Percentiles rank a stretch among this genome's conserved stretches.
Conservation (phyloP, 2,329 filamentous ascomycete species). For the Pestalotiopsis sp. region DNA sequence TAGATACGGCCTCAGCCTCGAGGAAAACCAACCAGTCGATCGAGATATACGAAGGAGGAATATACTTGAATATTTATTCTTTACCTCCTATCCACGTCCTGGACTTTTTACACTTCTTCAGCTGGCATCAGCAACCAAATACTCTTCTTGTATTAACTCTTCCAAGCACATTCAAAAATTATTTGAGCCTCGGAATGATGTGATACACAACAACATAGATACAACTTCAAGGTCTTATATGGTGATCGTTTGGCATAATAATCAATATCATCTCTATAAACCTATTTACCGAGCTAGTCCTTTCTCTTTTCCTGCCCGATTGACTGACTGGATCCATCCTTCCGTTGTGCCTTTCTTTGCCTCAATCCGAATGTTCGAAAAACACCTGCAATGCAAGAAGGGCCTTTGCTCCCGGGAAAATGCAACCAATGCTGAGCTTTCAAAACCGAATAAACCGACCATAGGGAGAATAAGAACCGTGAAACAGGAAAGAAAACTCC, state of each 20-base stretch:
- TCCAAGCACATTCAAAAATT: no score
- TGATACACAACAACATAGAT: no score
- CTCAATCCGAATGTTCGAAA: neutral
- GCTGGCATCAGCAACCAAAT: no score
- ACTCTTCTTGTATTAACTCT: no score
- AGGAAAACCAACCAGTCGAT: no score
- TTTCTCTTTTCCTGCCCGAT: neutral
- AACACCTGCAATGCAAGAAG: neutral
- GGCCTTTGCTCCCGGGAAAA: neutral
- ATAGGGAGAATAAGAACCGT: neutral
- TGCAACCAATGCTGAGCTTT: neutral
- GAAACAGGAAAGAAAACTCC: slow-evolving; percentile 4
- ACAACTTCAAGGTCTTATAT: neutral
- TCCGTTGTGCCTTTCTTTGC: neutral
- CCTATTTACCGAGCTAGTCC: neutral
- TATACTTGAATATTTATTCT: no score
- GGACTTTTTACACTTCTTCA: no score
- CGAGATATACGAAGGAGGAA: no score
- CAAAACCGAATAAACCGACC: neutral
- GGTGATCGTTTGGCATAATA: neutral
- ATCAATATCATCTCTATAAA: neutral
- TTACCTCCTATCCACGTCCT: no score
- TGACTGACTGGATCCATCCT: neutral
- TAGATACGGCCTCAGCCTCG: no score
- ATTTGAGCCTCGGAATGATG: no score